Base-by-base conservation (phyloP, 2,329 filamentous ascomycete genomes). In the Colletotrichum sp. region DNA sequence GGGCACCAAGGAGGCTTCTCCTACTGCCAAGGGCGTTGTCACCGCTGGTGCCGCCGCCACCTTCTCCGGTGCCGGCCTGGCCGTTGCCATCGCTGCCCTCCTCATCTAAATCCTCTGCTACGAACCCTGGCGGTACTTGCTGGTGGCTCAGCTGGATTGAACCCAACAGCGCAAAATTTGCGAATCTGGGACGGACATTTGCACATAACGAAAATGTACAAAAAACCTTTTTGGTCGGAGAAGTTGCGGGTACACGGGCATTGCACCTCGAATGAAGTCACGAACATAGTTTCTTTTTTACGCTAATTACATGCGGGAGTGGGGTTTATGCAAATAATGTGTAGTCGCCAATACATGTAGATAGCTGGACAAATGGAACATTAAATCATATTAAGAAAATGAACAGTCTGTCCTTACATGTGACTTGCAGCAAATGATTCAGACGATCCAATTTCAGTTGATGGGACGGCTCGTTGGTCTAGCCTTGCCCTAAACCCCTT, bases 51-150 rank as follows among this genome's bases (percentile, higher is more conserved):
- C 74, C 18, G 71, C 71, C 1, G 18, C 70, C 18, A 61, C 65
- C 74, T 43, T 76, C 55, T 76, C 74, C 9, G 71, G 59, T 32
- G 74, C 74, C 9, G 71, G 52, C 4, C 14, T 74, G 34, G 48
- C 58, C 16, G 61, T 55, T n/a, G 74, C 52, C 30, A n/a, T 76
- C 24, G 65, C 61, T 18, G 74, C 64, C 21, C 43, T 76, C 59
- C 12, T 76, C 26, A 65, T 76, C n/a, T 76, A 71, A 74, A 65
- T 52, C 10, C 43, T 21, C 43, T 52, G 43, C 43, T 52, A 21
- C n/a, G 43, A 52, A 52, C 43, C 43, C 43, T 52, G 43, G 10
- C 5, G 43, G 43, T 12, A 52, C 2, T 52, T 21, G n/a, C 43
- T 52, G n/a, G 43, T 52, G 43, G n/a, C 43, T 52, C 43, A 52